Base-by-base conservation (phyloP, 345 rosid genomes). In the Rhodomyrtus tomentosa region DNA sequence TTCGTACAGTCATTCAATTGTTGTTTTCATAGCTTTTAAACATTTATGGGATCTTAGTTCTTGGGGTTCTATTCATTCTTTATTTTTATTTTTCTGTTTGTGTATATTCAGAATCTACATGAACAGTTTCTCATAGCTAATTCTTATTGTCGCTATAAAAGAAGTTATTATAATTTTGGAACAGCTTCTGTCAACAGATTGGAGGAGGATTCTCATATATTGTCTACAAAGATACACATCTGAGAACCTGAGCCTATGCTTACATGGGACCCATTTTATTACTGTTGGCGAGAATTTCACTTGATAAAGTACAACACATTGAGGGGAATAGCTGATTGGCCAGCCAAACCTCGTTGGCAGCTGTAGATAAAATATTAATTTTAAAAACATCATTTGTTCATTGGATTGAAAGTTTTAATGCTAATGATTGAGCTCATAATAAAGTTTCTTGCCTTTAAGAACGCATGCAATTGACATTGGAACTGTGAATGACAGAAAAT, bases 401-500 rank as follows among this genome's bases (percentile, higher is more conserved):
- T 29, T 32, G 16, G 42, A 62, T 29, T 62, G 74, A 32, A 62
- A 62, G 36, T 62, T 32, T 62, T 32, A 62, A 62, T 16, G 42
- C 32, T 20, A 62, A 32, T 29, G 74, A 9, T 16, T 29, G 40
- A 62, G 42, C 74, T 68, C 36, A 62, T 16, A 32, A 32, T 62
- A 32, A 32, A 62, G 74, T 62, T 62, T 62, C 74, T 62, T 62
- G 74, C 74, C 36, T 32, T 62, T 62, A 16, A 62, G 29, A 62
- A 62, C 15, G 5, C 42, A 62, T 32, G 74, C 42, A 4, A 62
- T 62, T 62, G 52, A 51, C 55, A 80, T 84, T 3, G 21, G 49
- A 59, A 51, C 85, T 24, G 24, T 80, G 53, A 29, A 88, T 49
- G 81, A 80, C 93, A 96, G 99, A 95, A 93, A 90, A 93, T 96